These are phyloP conservation scores for Colletotrichum echinochloae DNA, from an alignment of 2,329 filamentous ascomycete genomes.

Conservation along the genomic window DNA sequence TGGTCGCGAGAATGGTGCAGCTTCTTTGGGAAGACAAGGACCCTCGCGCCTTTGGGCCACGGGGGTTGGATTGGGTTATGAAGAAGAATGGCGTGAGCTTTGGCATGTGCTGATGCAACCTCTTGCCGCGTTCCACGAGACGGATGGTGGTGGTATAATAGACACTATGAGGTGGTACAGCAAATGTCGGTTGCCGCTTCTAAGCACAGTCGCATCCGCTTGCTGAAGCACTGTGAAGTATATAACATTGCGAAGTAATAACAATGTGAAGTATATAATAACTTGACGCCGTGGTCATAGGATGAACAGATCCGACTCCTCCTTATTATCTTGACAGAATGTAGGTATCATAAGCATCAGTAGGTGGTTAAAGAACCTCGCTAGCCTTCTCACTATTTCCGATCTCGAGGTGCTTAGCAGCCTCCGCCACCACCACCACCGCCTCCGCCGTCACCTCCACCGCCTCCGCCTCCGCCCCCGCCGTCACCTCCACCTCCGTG, in stretches of 20 bases:
- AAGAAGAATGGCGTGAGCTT: constrained; percentile 17
- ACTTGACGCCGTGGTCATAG: neutral
- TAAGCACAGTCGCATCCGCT: neutral
- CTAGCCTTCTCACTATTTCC: too few species aligned
- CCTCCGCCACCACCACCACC: neutral
- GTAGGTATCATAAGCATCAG: neutral
- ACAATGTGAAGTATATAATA: neutral
- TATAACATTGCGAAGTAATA: neutral
- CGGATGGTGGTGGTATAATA: neutral
- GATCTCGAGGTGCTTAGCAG: neutral
- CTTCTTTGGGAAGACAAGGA: constrained; percentile 9
- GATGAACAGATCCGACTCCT: too few species aligned
- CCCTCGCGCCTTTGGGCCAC: constrained; percentile 3
- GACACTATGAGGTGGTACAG: neutral
- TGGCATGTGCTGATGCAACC: constrained; percentile 6
- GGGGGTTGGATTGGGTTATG: constrained; percentile 1
- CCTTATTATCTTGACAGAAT: neutral
- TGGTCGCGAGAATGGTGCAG: neutral
- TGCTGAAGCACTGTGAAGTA: neutral
- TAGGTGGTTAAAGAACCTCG: neutral
- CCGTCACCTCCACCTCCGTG: neutral
- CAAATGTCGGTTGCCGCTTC: neutral
- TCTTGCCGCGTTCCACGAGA: neutral
- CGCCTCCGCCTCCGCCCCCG: neutral
- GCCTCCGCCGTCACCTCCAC: neutral